These are phyloP conservation scores for Adansonia grandidieri DNA, from an alignment of 441 rosid genomes.

Conservation along the genomic window DNA sequence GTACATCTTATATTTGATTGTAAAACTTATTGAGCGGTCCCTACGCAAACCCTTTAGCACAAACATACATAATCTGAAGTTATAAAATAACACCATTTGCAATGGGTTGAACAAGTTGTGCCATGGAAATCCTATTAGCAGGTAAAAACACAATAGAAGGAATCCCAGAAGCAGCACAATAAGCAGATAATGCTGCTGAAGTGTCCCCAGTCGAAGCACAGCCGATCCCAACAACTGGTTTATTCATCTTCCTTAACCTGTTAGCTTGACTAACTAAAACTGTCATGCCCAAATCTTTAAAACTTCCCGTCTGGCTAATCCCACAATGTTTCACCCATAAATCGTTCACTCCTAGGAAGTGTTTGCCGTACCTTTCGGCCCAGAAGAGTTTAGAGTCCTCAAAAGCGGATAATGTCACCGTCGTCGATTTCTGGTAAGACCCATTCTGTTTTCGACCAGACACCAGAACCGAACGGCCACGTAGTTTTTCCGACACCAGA, in stretches of 20 bases:
- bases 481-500: slow-evolving; percentile 62
- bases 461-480: slow-evolving; percentile 74
- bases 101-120: slow-evolving; percentile 66
- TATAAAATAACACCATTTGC: slow-evolving; percentile 51
- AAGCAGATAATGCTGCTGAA: slow-evolving; percentile 62
- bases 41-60: no score
- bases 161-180: slow-evolving; percentile 62
- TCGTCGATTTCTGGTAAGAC: slow-evolving; percentile 59
- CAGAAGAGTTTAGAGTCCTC: slow-evolving; percentile 70
- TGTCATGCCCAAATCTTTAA: slow-evolving; percentile 70
- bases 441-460: slow-evolving; percentile 76
- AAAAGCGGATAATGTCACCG: slow-evolving; percentile 65
- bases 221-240: slow-evolving; percentile 59
- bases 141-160: slow-evolving; percentile 65
- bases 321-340: slow-evolving; percentile 77
- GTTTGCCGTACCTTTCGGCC: slow-evolving; percentile 65
- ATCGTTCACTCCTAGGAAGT: slow-evolving; percentile 51
- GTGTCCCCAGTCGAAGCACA: slow-evolving; percentile 73
- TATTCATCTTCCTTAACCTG: slow-evolving; percentile 46
- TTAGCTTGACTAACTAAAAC: slow-evolving; percentile 66
- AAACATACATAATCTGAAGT: no score
- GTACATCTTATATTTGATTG: no score
- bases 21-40: no score
- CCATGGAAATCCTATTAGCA: slow-evolving; percentile 59
- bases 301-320: slow-evolving; percentile 64